Conservation (phyloP, 257 asterid species). For the Plantago major region DNA sequence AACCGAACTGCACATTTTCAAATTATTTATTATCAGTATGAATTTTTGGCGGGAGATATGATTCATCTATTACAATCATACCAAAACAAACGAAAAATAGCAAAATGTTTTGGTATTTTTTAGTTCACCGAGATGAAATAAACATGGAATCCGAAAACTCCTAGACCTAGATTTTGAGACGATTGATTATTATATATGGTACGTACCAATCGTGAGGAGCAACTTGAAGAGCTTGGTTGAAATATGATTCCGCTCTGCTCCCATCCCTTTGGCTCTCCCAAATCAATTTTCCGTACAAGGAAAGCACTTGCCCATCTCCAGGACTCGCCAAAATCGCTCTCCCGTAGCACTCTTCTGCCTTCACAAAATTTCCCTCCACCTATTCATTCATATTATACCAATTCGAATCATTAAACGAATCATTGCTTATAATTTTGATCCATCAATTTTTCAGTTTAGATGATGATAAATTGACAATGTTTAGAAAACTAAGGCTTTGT, state of each 20-base stretch:
- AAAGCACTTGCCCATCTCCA: conserved; percentile 65
- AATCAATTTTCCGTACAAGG: conserved; percentile 52
- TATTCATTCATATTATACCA: conserved; percentile 1
- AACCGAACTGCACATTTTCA: conserved; percentile 34
- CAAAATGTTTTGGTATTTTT: too few relatives aligned
- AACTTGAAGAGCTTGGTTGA: conserved; percentile 56
- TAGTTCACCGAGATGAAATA: too few relatives aligned
- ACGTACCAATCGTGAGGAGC: conserved; percentile 60
- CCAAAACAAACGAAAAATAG: too few relatives aligned
- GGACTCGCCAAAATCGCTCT: conserved; percentile 72
- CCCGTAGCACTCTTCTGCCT: conserved; percentile 65
- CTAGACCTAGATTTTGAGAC: background rate
- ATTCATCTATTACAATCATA: too few relatives aligned
- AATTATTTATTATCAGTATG: background rate
- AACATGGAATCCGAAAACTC: too few relatives aligned
- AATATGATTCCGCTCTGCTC: conserved; percentile 55
- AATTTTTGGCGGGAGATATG: background rate
- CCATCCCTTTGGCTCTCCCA: conserved; percentile 66
- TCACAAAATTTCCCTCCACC: conserved; percentile 63
- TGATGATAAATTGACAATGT: background rate
- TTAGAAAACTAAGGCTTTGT: too few relatives aligned
- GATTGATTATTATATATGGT: background rate
- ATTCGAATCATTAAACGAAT: too few relatives aligned
- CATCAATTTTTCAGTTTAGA: background rate
- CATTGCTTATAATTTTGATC: background rate